These are phyloP conservation scores for Talaromyces sp. DNA, from an alignment of 2,329 filamentous ascomycete genomes.

Conservation along the genomic window DNA sequence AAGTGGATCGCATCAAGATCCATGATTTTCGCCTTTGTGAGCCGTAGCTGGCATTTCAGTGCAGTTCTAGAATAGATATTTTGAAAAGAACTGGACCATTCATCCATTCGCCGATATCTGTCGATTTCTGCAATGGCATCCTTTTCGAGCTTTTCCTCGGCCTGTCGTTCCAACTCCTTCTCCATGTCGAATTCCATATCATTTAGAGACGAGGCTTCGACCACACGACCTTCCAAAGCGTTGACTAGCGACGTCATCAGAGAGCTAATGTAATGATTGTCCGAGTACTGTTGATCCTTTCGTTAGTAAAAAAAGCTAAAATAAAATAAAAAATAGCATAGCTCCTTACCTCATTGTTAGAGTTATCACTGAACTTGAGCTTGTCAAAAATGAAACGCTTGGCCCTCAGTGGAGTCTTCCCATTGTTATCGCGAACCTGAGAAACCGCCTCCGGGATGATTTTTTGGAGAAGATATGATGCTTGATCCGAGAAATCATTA, in stretches of 20 bases:
- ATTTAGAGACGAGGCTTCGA: constrained; percentile 32
- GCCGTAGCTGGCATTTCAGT: constrained; percentile 54
- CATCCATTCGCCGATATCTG: constrained; percentile 60
- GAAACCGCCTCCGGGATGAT: constrained; percentile 79
- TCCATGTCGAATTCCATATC: constrained; percentile 44
- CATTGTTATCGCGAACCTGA: constrained; percentile 67
- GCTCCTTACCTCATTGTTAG: constrained; percentile 62
- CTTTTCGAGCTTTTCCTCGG: constrained; percentile 52
- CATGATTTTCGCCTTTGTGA: constrained; percentile 51
- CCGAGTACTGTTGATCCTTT: constrained; percentile 60
- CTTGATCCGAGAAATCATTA: constrained; percentile 87
- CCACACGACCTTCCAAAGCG: constrained; percentile 45
- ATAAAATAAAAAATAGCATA: background rate
- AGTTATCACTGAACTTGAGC: constrained; percentile 90
- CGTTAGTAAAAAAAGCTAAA: background rate
- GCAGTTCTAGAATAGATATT: constrained; percentile 61
- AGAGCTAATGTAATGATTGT: constrained; percentile 80
- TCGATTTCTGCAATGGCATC: constrained; percentile 59
- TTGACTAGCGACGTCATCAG: constrained; percentile 64
- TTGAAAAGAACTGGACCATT: constrained; percentile 63
- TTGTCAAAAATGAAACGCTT: constrained; percentile 84
- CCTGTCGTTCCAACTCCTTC: constrained; percentile 45
- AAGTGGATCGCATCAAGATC: constrained; percentile 54
- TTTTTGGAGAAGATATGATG: constrained; percentile 77
- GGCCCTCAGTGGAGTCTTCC: constrained; percentile 72